These are phyloP conservation scores for Trichophaea hybrida DNA, from an alignment of 2,329 filamentous ascomycete species.

Conservation along the genomic window DNA sequence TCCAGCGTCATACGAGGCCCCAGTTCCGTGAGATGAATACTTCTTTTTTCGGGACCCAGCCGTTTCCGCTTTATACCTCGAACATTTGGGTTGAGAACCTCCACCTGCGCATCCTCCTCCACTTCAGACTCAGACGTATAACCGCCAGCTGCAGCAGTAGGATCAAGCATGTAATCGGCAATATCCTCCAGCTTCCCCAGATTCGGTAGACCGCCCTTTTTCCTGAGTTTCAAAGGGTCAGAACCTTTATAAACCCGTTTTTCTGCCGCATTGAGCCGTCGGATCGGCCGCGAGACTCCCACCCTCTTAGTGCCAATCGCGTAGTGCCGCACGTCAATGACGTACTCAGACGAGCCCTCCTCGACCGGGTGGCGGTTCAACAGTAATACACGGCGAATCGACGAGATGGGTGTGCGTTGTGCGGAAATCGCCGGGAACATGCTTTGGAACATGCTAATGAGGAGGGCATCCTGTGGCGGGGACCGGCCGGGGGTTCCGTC, in stretches of 20 bases:
- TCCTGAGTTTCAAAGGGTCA: constrained; percentile 20
- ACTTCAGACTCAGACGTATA: constrained; percentile 86
- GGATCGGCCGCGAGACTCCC: constrained; percentile 69
- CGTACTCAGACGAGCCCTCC: constrained; percentile 45
- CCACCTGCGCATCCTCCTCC: constrained; percentile 90
- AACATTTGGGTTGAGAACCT: constrained; percentile 50
- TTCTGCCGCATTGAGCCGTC: constrained; percentile 72
- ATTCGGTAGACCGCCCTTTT: constrained; percentile 67
- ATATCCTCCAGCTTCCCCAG: constrained; percentile 84
- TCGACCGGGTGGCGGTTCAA: constrained; percentile 59
- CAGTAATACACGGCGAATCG: constrained; percentile 82
- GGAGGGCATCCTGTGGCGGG: constrained; percentile 81
- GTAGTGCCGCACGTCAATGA: constrained; percentile 82
- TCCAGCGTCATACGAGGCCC: constrained; percentile 80
- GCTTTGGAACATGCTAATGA: constrained; percentile 89
- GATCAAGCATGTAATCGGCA: constrained; percentile 82
- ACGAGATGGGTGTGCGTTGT: constrained; percentile 71
- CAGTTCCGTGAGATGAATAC: constrained; percentile 81
- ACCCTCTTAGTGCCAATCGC: constrained; percentile 82
- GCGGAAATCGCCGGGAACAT: constrained; percentile 93
- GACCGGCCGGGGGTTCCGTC: constrained; percentile 55
- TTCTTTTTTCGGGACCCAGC: constrained; percentile 43
- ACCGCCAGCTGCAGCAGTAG: constrained; percentile 52
- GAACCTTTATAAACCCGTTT: constrained; percentile 33
- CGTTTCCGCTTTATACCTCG: constrained; percentile 41